Evolutionary conservation across 192 early-diverging fungal species (phyloP).

Genomic region (Backusella luteola): DNA sequence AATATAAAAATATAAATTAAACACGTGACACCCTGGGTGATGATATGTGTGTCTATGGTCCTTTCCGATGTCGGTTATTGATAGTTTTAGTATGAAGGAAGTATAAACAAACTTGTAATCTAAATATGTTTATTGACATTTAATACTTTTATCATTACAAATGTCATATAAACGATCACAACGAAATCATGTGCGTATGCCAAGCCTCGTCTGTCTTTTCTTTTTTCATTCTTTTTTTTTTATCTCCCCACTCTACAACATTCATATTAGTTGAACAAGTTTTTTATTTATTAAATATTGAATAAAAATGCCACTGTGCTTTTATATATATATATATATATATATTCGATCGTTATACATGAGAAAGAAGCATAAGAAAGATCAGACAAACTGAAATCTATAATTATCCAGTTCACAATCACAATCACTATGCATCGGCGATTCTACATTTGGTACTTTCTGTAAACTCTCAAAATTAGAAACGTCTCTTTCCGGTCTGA

Average conservation of each 20-base stretch:
- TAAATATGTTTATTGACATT: not conserved
- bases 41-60: not conserved
- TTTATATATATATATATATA: no score
- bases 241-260: not conserved
- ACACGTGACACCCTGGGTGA: not conserved
- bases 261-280: not conserved
- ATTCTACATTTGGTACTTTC: not conserved
- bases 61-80: not conserved
- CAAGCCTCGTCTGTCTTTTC: not conserved
- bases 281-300: no score
- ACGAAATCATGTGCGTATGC: not conserved
- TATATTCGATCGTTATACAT: not conserved
- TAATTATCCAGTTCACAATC: not conserved
- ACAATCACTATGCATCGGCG: not conserved
- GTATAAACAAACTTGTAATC: not conserved
- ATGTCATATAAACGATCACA: not conserved
- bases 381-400: not conserved
- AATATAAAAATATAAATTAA: slow-evolving; percentile 3
- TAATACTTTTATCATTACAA: not conserved
- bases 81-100: not conserved
- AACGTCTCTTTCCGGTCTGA: not conserved
- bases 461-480: not conserved
- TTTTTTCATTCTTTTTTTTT: not conserved
- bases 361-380: not conserved
- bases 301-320: no score